These are phyloP conservation scores for Septoria linicola DNA, from an alignment of 2,329 filamentous ascomycete genomes.

Conservation along the genomic window DNA sequence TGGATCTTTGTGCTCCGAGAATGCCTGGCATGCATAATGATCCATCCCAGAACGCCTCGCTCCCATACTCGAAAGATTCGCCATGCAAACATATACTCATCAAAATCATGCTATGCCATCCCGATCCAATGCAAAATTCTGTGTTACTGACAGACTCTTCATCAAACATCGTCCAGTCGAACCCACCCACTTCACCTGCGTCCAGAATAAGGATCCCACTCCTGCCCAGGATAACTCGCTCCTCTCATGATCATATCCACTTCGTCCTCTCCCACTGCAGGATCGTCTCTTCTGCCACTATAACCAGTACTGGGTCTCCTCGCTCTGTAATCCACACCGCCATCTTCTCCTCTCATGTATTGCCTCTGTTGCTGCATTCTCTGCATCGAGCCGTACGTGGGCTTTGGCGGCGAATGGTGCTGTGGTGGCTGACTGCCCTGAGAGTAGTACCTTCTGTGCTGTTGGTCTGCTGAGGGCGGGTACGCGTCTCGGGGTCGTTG, in stretches of 20 bases:
- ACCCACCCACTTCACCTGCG: not conserved
- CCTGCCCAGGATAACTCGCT: slow-evolving; percentile 68
- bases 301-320: slow-evolving; percentile 27
- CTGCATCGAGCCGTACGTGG: slow-evolving; percentile 10
- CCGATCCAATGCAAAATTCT: not conserved
- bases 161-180: no score
- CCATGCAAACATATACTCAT: not conserved
- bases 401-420: slow-evolving; percentile 2
- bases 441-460: slow-evolving; percentile 6
- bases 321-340: slow-evolving; percentile 5
- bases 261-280: slow-evolving; percentile 31
- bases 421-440: not conserved
- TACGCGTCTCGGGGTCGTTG: not conserved
- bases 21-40: no score
- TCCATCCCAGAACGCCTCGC: no score
- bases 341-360: slow-evolving; percentile 5
- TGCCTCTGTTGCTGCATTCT: slow-evolving; percentile 7
- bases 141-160: not conserved
- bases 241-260: slow-evolving; percentile 55
- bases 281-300: slow-evolving; percentile 31
- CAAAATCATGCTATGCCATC: no score
- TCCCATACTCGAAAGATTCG: no score
- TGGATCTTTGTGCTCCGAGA: no score
- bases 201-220: slow-evolving; percentile 50
- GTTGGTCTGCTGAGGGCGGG: not conserved